Evolutionary conservation across 139 green algal genomes (phyloP).

Genomic region (Tetradesmus obliquus): DNA sequence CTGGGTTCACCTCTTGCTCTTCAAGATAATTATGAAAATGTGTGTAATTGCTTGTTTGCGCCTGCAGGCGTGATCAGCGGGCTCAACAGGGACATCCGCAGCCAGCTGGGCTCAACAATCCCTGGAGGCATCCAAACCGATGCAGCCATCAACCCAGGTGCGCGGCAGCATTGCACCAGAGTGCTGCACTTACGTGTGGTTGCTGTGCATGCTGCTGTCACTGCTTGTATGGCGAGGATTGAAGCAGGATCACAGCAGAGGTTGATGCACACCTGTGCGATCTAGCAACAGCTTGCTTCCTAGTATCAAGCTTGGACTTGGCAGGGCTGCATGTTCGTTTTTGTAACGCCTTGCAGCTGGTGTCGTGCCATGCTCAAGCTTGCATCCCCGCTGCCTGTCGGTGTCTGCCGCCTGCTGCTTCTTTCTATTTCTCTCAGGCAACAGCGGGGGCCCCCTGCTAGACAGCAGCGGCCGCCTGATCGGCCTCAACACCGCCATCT

Average conservation of each 20-base stretch:
- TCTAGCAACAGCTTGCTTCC: no score
- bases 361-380: no score
- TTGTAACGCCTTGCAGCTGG: no score
- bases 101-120: constrained; percentile 68
- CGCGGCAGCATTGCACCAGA: background rate
- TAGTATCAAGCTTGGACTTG: no score
- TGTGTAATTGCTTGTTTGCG: no score
- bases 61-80: constrained; percentile 59
- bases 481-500: constrained; percentile 90
- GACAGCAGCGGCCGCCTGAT: constrained; percentile 74
- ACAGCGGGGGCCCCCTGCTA: constrained; percentile 82
- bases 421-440: constrained; percentile 55
- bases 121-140: constrained; percentile 80
- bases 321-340: no score
- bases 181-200: background rate
- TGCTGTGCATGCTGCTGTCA: background rate
- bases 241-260: background rate
- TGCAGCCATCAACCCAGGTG: constrained; percentile 65
- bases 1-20: no score
- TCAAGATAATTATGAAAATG: no score
- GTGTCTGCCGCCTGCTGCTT: background rate
- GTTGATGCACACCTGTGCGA: no score
- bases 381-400: no score
- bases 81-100: constrained; percentile 46
- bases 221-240: background rate